Conservation (phyloP, 805 yeast genomes). For the Myxozyma vanderwaltii region DNA sequence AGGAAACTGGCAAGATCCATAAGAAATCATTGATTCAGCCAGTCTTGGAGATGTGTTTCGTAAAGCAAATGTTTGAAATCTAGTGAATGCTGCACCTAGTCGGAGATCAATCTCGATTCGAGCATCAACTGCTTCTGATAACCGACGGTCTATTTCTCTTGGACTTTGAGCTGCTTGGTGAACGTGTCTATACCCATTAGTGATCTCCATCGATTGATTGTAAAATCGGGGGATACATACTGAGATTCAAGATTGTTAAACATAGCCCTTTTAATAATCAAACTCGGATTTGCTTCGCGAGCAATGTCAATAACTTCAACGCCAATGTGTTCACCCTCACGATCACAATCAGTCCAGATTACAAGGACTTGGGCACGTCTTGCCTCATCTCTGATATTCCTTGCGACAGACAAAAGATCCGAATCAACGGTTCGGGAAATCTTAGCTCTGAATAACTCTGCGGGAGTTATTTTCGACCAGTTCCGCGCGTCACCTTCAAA, state of each 20-base stretch:
- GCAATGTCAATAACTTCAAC: constrained; percentile 80
- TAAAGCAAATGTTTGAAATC: constrained; percentile 62
- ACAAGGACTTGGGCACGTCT: constrained; percentile 61
- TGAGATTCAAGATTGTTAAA: constrained; percentile 81
- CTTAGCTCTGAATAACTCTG: constrained; percentile 53
- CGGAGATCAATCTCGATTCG: constrained; percentile 86
- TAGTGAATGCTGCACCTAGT: constrained; percentile 85
- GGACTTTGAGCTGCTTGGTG: constrained; percentile 74
- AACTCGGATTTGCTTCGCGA: constrained; percentile 48
- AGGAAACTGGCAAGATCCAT: constrained; percentile 96
- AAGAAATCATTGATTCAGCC: constrained; percentile 55
- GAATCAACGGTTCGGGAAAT: constrained; percentile 35
- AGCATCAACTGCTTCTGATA: constrained; percentile 82
- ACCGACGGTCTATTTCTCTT: constrained; percentile 58
- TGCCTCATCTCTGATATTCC: constrained; percentile 70
- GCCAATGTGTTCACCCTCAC: constrained; percentile 95
- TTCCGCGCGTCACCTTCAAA: constrained; percentile 64
- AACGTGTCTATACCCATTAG: constrained; percentile 52
- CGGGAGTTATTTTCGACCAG: constrained; percentile 50
- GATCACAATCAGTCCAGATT: constrained; percentile 99
- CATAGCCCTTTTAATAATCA: constrained; percentile 68
- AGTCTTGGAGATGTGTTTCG: constrained; percentile 36
- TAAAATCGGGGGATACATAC: background rate
- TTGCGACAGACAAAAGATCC: constrained; percentile 53
- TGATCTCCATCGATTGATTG: background rate